These are phyloP conservation scores for Globisporangium nunn DNA, from an alignment of 352 stramenopile species.

Conservation along the genomic window DNA sequence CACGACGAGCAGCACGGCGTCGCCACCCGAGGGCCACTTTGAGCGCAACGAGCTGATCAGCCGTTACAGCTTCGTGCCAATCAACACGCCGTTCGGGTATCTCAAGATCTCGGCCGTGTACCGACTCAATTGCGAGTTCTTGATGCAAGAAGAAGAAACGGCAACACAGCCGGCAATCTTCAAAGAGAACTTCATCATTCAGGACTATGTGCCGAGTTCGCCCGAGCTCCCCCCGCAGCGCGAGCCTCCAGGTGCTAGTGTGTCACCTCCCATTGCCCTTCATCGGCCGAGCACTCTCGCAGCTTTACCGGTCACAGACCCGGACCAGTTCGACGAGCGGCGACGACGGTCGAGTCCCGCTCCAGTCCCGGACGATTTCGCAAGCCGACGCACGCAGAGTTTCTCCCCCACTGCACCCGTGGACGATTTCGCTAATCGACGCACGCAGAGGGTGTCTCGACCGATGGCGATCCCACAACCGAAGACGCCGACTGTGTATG, in stretches of 20 bases:
- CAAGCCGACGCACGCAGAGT: slow-evolving; percentile 8
- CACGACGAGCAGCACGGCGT: slow-evolving; percentile 9
- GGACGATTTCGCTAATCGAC: no score
- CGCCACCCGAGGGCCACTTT: slow-evolving; percentile 20
- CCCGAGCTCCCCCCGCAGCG: slow-evolving; percentile 26
- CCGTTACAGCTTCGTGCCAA: slow-evolving; percentile 71
- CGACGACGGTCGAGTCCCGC: slow-evolving; percentile 14
- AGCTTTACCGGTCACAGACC: slow-evolving; percentile 6
- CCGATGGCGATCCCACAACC: slow-evolving; percentile 74
- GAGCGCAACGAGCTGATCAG: slow-evolving; percentile 35
- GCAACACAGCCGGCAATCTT: slow-evolving; percentile 38
- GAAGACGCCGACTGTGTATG: slow-evolving; percentile 27
- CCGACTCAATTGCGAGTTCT: slow-evolving; percentile 45
- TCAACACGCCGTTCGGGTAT: slow-evolving; percentile 69
- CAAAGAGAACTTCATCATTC: slow-evolving; percentile 70
- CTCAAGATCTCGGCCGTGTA: slow-evolving; percentile 66
- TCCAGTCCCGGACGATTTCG: slow-evolving; percentile 13
- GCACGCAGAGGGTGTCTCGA: slow-evolving; percentile 45
- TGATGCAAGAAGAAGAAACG: slow-evolving; percentile 24
- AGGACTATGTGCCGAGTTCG: slow-evolving; percentile 75
- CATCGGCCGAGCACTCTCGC: slow-evolving; percentile 8
- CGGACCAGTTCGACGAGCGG: slow-evolving; percentile 4
- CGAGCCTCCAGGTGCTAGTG: neutral
- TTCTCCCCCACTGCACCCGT: no score
- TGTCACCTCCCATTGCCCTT: neutral